Percentiles rank a stretch among this genome's conserved stretches.
phyloP scores from a whole-genome alignment of 2,329 filamentous ascomycete genomes.

The Hypomyces perniciosus region DNA sequence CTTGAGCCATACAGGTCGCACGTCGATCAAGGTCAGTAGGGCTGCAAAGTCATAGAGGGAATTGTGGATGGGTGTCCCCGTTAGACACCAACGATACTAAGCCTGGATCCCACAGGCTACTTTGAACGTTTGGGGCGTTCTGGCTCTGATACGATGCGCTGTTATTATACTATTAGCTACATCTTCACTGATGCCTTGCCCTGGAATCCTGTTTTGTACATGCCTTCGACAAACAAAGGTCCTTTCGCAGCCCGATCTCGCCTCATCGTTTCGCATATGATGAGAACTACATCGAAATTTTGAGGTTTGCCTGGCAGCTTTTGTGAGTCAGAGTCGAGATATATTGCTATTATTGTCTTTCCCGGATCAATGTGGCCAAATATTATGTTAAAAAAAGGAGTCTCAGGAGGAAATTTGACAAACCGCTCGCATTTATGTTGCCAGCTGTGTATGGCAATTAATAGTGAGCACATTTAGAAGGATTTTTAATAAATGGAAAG shows the following conservation, averaged over 20 bases:
- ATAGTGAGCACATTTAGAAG: conserved; percentile 2
- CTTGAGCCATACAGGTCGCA: conserved; percentile 12
- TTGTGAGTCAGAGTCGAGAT: conserved; percentile 3
- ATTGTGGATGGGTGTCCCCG: conserved; percentile 37
- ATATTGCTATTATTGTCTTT: not conserved
- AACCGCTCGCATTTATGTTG: conserved; percentile 16
- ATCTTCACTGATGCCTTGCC: not conserved
- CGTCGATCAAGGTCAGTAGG: conserved; percentile 28
- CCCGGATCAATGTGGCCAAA: not conserved
- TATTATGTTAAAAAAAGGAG: not conserved
- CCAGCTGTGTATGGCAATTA: conserved; percentile 25
- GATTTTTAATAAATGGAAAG: fast-evolving
- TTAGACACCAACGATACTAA: conserved; percentile 32
- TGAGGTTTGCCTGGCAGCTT: not conserved
- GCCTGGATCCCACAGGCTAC: conserved; percentile 20
- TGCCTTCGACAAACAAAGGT: conserved; percentile 24
- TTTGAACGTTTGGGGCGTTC: conserved; percentile 24
- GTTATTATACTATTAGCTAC: not conserved
- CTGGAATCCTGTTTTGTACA: not conserved
- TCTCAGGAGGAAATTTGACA: not conserved
- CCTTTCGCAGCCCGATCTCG: conserved; percentile 18
- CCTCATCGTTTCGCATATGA: conserved; percentile 32
- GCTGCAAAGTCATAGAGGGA: conserved; percentile 33
- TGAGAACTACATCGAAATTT: conserved; percentile 16
- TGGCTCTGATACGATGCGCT: conserved; percentile 34